phyloP scores from a whole-genome alignment of 345 rosid genomes.

The Microcos paniculata region DNA sequence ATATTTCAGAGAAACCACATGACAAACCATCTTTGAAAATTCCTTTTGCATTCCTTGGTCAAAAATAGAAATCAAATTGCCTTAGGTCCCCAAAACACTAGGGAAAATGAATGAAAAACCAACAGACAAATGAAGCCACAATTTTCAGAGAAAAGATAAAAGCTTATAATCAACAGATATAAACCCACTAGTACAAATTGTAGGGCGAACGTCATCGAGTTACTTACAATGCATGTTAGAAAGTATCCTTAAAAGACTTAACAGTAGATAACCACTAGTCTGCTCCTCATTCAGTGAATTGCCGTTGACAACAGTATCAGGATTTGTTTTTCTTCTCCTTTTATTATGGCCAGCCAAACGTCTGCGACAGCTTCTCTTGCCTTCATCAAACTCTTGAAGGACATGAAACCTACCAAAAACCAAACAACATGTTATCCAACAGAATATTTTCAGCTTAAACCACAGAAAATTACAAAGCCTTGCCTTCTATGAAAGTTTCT shows the following conservation, averaged over 20 bases:
- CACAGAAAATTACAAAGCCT: background rate
- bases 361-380: conserved; percentile 98
- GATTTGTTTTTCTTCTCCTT: conserved; percentile 94
- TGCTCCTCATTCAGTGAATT: conserved; percentile 68
- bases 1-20: background rate
- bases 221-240: conserved; percentile 88
- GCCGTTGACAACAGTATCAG: conserved; percentile 55
- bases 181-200: background rate
- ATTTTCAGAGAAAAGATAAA: background rate
- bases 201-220: background rate
- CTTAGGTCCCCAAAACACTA: background rate
- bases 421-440: conserved; percentile 11
- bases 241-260: conserved; percentile 84
- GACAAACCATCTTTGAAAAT: background rate
- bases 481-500: background rate
- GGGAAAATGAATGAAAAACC: background rate
- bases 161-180: background rate
- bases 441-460: background rate
- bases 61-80: background rate
- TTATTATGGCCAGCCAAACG: conserved; percentile 99
- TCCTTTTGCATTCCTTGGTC: background rate
- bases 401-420: conserved; percentile 74
- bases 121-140: background rate
- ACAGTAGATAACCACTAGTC: conserved; percentile 73
- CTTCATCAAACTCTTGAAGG: conserved; percentile 98